Base-by-base conservation (phyloP, 345 rosid species). In the Cochlearia excelsa region DNA sequence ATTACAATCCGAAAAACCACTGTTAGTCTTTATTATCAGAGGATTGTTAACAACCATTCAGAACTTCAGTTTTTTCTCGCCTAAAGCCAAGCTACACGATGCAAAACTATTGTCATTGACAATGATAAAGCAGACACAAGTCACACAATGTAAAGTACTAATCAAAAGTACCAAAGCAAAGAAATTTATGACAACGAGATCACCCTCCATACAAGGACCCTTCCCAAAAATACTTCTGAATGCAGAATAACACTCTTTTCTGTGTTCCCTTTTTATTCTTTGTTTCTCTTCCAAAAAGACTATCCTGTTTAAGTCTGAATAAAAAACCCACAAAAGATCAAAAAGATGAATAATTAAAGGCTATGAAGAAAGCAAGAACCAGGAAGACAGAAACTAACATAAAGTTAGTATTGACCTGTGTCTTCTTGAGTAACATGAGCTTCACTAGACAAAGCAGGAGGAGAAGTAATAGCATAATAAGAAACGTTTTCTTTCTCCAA, bases 151-250 rank as follows among this genome's bases (percentile, higher is more conserved):
- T 31, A 43, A 30, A 50, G 11, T 51, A 31, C 34, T 11, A 50
- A 37, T 11, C 38, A 44, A 0, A 55, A 10, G 68, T 87, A 87
- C 96, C 98, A 91, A 66, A 7, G 98, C 92, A 69, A 91, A 91
- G 72, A 87, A 84, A 52, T 85, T 91, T 47, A 91, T 87, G 75
- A 78, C 74, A 58, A 91, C 80, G 65, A 87, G 80, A 78, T 84
- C 94, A 38, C 80, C 75, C 72, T 72, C 79, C 66, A 81, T 35
- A 64, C 68, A 75, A 8, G 82, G 69, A 35, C 58, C 76, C 29
- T 40, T 26, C 49, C 92, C 87, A 7, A 91, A 85, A 16, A 87
- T 78, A 38, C 46, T 75, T 75, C 77, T 67, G 38, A 74, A 76
- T 16, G 80, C 80, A 51, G 65, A 80, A 45, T 51, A 72, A 73